Evolutionary conservation across 2,329 filamentous ascomycete species (phyloP).

Genomic region (Remersonia thermophila): DNA sequence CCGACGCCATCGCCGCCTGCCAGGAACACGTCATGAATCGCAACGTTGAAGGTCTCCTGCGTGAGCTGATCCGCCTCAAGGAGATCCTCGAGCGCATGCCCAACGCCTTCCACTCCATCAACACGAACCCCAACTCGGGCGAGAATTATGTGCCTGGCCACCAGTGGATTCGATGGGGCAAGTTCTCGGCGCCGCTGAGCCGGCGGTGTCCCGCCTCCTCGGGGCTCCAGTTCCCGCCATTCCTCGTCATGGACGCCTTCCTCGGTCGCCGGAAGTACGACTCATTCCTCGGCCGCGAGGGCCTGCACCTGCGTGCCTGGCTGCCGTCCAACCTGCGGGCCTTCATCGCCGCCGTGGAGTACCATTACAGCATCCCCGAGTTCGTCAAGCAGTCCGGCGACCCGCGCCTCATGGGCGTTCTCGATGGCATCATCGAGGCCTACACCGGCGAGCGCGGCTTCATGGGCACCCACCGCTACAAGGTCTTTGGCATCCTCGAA

Average conservation of each 20-base stretch:
- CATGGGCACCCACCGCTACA: constrained; percentile 45
- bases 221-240: constrained; percentile 39
- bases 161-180: constrained; percentile 38
- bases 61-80: constrained; percentile 38
- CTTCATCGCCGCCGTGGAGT: constrained; percentile 42
- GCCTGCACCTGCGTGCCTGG: constrained; percentile 40
- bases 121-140: constrained; percentile 37
- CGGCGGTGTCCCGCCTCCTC: constrained; percentile 38
- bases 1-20: constrained; percentile 38
- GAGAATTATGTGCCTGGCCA: constrained; percentile 37
- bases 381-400: constrained; percentile 40
- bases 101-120: constrained; percentile 42
- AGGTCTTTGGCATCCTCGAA: constrained; percentile 43
- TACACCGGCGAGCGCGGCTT: constrained; percentile 44
- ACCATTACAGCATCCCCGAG: constrained; percentile 41
- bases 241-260: constrained; percentile 43
- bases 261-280: constrained; percentile 37
- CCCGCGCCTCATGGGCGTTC: constrained; percentile 36
- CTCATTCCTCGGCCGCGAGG: constrained; percentile 40
- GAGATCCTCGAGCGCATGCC: constrained; percentile 42
- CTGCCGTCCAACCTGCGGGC: constrained; percentile 40
- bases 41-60: constrained; percentile 36
- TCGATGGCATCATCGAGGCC: constrained; percentile 42
- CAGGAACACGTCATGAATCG: constrained; percentile 43
- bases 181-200: constrained; percentile 39